Evolutionary conservation across 192 early-diverging fungal genomes (phyloP).

Genomic region (Tieghemiomyces parasiticus): DNA sequence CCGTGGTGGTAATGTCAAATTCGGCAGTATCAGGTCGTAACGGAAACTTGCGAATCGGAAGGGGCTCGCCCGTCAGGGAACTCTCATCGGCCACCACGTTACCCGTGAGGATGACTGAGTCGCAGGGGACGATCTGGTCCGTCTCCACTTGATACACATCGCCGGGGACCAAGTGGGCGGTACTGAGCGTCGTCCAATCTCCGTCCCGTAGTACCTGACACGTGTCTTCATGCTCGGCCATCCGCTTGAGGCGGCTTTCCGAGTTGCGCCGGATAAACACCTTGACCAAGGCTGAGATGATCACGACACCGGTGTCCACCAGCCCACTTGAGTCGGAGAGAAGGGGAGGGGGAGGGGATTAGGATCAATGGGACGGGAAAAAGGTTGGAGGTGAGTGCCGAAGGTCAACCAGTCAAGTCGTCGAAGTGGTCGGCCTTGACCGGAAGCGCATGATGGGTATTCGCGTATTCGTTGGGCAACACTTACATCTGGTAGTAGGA

Average conservation of each 20-base stretch:
- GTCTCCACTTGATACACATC: conserved; percentile 11
- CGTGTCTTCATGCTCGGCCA: conserved; percentile 27
- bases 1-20: conserved; percentile 14
- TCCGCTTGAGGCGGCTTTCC: conserved; percentile 27
- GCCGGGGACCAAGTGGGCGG: conserved; percentile 25
- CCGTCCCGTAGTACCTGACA: conserved; percentile 26
- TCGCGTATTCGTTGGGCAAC: conserved; percentile 29
- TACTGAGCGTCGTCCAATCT: conserved; percentile 22
- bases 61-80: conserved; percentile 43
- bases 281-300: conserved; percentile 30
- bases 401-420: too few species aligned
- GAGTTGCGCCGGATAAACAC: conserved; percentile 21
- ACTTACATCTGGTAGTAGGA: conserved; percentile 36
- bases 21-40: conserved; percentile 17
- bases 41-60: conserved; percentile 47
- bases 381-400: too few species aligned
- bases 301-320: conserved; percentile 26
- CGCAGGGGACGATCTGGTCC: conserved; percentile 26
- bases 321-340: conserved; percentile 32
- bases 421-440: too few species aligned
- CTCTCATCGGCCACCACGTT: conserved; percentile 44
- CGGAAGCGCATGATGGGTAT: too few species aligned
- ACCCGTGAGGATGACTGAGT: conserved; percentile 34
- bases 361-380: conserved; percentile 30
- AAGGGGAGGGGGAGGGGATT: conserved; percentile 27